Percentiles rank a stretch among this genome's conserved stretches.
phyloP scores from a whole-genome alignment of 345 rosid genomes.

The Populus ilicifolia region DNA sequence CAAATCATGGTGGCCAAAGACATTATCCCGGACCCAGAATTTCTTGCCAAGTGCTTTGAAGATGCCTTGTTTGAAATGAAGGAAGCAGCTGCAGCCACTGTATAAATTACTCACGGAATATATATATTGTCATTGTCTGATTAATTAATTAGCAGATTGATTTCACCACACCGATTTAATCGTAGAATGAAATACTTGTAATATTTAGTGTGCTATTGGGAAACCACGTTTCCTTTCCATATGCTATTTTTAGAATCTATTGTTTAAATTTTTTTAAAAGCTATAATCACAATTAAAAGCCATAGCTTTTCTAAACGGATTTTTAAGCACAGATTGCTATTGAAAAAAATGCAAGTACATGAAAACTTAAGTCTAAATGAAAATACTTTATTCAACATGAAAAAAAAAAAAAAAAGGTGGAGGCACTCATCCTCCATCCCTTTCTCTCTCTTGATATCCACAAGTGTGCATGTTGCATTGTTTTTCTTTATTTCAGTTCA shows the following conservation, averaged over 20 bases:
- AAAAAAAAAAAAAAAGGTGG: too few species aligned
- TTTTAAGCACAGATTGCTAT: too few species aligned
- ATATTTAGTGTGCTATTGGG: too few species aligned
- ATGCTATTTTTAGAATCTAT: too few species aligned
- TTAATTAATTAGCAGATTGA: not conserved
- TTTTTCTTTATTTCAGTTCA: not conserved
- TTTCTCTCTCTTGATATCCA: not conserved
- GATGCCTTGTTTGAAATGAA: slow-evolving; percentile 56
- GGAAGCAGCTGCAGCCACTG: slow-evolving; percentile 28
- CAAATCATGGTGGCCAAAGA: slow-evolving; percentile 63
- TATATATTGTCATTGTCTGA: not conserved
- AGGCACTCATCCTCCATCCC: not conserved
- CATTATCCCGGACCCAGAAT: slow-evolving; percentile 58
- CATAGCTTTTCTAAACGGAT: too few species aligned
- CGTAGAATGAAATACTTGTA: not conserved
- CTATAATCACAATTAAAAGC: too few species aligned
- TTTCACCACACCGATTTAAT: not conserved
- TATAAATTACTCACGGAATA: not conserved
- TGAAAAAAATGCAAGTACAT: too few species aligned
- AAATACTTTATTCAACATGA: too few species aligned
- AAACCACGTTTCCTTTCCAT: too few species aligned
- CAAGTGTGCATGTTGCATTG: not conserved
- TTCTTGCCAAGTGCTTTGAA: slow-evolving; percentile 55
- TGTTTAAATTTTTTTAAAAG: too few species aligned
- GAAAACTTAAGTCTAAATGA: too few species aligned